phyloP scores from a whole-genome alignment of 768 basidiomycete genomes.

The Hygrophorus russula region DNA sequence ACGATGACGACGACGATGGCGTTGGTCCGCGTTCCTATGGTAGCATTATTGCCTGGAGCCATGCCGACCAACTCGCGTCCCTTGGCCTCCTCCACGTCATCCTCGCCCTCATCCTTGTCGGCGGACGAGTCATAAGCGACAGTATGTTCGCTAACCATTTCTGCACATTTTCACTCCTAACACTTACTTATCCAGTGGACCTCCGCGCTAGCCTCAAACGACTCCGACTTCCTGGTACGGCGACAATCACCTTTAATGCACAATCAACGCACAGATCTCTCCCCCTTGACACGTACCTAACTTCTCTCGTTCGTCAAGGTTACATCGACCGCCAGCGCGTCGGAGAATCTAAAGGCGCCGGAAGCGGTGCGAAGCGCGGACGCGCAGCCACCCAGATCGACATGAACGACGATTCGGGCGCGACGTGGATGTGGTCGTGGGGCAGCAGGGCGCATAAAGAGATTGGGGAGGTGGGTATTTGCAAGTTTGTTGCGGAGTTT shows the following conservation, averaged over 20 bases:
- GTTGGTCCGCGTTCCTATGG: conserved; percentile 40
- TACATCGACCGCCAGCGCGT: conserved; percentile 64
- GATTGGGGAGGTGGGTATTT: conserved; percentile 69
- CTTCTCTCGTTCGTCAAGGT: conserved; percentile 50
- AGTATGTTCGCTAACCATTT: conserved; percentile 31
- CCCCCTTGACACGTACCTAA: conserved; percentile 57
- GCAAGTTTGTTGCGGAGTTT: conserved; percentile 69
- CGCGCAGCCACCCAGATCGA: conserved; percentile 35
- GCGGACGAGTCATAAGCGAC: conserved; percentile 63
- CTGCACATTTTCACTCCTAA: neutral
- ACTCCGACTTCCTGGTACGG: conserved; percentile 44
- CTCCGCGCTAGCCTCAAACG: conserved; percentile 60
- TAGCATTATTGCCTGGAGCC: conserved; percentile 65
- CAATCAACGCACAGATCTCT: conserved; percentile 39
- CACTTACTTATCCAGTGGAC: conserved; percentile 38
- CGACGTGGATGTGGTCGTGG: conserved; percentile 48
- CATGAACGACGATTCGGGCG: conserved; percentile 17
- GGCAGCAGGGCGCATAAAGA: conserved; percentile 72
- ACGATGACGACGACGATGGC: conserved; percentile 30
- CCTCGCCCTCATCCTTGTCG: conserved; percentile 75
- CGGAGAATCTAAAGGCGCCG: conserved; percentile 32
- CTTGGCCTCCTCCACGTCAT: conserved; percentile 75
- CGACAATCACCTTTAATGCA: conserved; percentile 38
- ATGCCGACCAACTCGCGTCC: conserved; percentile 50
- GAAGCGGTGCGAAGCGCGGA: conserved; percentile 36